phyloP scores from a whole-genome alignment of 495 filamentous ascomycete species.

The Podospora appendiculata region DNA sequence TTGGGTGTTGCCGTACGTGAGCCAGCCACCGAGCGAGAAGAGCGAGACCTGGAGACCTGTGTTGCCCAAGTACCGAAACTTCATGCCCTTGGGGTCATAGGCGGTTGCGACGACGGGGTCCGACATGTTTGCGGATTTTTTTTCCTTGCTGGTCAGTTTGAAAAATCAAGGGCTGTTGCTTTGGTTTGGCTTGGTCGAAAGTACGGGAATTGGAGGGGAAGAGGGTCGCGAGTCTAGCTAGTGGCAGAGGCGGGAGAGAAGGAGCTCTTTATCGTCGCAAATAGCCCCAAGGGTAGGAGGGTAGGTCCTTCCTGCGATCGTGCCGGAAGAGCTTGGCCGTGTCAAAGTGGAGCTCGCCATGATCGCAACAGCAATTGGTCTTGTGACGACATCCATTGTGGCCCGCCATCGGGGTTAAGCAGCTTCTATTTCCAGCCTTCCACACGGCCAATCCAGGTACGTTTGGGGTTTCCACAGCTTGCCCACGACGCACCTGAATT shows the following conservation, averaged over 20 bases:
- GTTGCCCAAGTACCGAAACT: constrained; percentile 61
- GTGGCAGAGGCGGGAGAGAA: constrained; percentile 4
- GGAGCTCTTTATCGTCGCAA: background rate
- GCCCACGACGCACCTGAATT: no score
- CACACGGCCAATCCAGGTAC: no score
- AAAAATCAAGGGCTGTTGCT: no score
- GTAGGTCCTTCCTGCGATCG: constrained; percentile 1
- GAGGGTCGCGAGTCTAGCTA: background rate
- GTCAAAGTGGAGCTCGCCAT: background rate
- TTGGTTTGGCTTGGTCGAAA: no score
- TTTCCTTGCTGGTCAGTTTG: constrained; percentile 1
- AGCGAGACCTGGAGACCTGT: constrained; percentile 63
- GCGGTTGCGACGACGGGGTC: constrained; percentile 26
- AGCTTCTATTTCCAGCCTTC: background rate
- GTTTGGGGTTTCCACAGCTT: no score
- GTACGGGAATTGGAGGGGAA: no score
- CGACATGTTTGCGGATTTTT: constrained; percentile 12
- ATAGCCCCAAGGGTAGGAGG: background rate
- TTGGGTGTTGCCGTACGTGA: constrained; percentile 35
- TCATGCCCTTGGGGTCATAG: constrained; percentile 50
- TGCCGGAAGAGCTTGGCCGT: constrained; percentile 7
- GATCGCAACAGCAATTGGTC: constrained; percentile 12
- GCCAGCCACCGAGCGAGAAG: constrained; percentile 58
- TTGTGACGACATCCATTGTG: constrained; percentile 19
- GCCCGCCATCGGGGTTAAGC: constrained; percentile 4